Evolutionary conservation across 257 asterid genomes (phyloP), one percentile per base, ranked within the genome.

Genomic region (Ophiorrhiza pumila): DNA sequence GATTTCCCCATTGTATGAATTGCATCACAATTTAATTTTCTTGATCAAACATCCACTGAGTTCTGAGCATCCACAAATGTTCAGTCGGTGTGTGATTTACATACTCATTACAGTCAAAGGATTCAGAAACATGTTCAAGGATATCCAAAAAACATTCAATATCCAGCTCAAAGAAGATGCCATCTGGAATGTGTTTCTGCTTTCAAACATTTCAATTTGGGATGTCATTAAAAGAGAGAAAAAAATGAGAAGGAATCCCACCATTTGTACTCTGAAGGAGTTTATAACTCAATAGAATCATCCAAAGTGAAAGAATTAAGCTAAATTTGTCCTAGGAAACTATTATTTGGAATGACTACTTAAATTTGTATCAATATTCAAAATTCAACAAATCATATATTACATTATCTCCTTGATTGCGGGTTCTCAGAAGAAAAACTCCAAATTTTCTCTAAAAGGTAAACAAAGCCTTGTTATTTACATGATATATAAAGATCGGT

Each of bases 371-470:
- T 27, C 50, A 35, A 18, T 37, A 47, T 11, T 7, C 68, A 63
- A 22, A 37, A 39, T 58, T 64, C n/a, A 11, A n/a, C 69, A 64
- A 62, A 62, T 62, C 47, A 62, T 32, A 60, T 29, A 39, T 35
- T 31, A 60, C 66, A 35, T 0, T 62, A 35, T 60, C 46, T 34
- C 45, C 68, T 17, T 17, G n/a, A n/a, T n/a, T n/a, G n/a, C n/a
- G n/a, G n/a, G n/a, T n/a, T n/a, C n/a, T n/a, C n/a, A n/a, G n/a
- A n/a, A n/a, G n/a, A n/a, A n/a, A n/a, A n/a, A n/a, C n/a, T n/a
- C n/a, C n/a, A 34, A 6, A 37, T 37, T 37, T 7, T 37, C 42
- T 37, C 42, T 3, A 37, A 37, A 37, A 37, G 42, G 42, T 7
- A 37, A 37, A 37, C 42, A 37, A 37, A 37, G 42, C 42, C 42